phyloP scores from a whole-genome alignment of 2,329 filamentous ascomycete genomes.

The Seiridium cupressi region DNA sequence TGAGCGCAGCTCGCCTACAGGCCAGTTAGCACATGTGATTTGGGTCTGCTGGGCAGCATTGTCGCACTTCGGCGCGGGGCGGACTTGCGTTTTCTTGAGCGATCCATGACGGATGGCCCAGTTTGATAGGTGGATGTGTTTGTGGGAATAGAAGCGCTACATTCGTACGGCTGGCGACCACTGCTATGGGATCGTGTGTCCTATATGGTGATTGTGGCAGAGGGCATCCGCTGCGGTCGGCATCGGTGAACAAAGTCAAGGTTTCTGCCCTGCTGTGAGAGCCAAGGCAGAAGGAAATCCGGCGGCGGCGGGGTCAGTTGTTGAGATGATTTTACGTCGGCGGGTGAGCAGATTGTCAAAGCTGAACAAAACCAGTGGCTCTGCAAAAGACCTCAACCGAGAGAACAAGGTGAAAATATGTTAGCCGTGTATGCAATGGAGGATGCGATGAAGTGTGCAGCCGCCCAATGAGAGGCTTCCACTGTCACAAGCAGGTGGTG shows the following conservation, averaged over 20 bases:
- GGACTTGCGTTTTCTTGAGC: conserved; percentile 60
- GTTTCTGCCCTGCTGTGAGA: conserved; percentile 5
- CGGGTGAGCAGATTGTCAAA: too few relatives aligned
- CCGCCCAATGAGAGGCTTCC: neutral
- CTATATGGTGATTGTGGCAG: conserved; percentile 38
- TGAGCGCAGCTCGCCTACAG: conserved; percentile 80
- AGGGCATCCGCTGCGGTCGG: conserved; percentile 40
- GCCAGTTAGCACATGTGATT: neutral
- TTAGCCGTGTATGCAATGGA: neutral
- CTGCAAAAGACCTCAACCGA: neutral
- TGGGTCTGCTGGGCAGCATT: neutral
- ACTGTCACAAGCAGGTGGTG: neutral
- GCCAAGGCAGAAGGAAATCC: conserved; percentile 10
- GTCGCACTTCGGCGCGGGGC: neutral
- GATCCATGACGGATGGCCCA: conserved; percentile 56
- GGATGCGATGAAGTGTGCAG: neutral
- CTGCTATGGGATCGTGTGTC: conserved; percentile 44
- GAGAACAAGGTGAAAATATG: neutral
- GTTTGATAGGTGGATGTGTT: conserved; percentile 24
- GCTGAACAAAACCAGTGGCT: too few relatives aligned
- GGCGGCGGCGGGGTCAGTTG: conserved; percentile 8
- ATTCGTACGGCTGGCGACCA: conserved; percentile 38
- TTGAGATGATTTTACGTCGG: neutral
- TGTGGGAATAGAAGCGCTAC: conserved; percentile 35
- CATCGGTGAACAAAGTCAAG: conserved; percentile 32